Base-by-base conservation (phyloP, 805 yeast genomes). In the Candida silvatica region DNA sequence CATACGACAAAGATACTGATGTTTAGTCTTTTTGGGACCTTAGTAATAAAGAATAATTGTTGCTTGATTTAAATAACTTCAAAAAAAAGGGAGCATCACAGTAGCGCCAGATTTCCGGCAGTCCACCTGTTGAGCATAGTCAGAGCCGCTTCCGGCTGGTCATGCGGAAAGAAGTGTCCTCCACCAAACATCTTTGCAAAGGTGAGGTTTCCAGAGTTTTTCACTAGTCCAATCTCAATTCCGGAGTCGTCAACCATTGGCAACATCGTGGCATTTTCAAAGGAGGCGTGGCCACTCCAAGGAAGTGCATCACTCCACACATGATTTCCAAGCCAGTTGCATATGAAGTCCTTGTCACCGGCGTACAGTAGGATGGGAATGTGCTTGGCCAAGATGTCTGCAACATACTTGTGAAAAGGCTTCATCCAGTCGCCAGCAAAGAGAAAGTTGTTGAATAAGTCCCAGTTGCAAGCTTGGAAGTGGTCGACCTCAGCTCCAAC, bases 131-230 rank as follows among this genome's bases (percentile, higher is more conserved):
- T 77, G 16, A 82, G 67, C 80, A 85, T 73, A 24, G 73, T 71
- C 47, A 78, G 66, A 2, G 92, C 65, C 44, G 69, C 70, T 46
- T 70, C 79, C 6, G 94, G 94, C 62, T 84, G 90, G 58, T 86
- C 90, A 47, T 68, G 80, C 20, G 95, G 94, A 44, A 85, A 94
- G 95, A 86, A 82, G 58, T 86, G 96, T 8, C 95, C 95, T 26
- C 90, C 95, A 43, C 76, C 82, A 45, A 58, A 80, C 27, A 86
- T 69, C 54, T 94, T 72, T 50, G 85, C 66, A 60, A 81, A 86
- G 3, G 94, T 77, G 51, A 86, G 77, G 29, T 77, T 69, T 17
- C 71, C 76, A 48, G 61, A 71, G 54, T 74, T 80, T 64, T 85
- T 86, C 20, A 77, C 80, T 49, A 80, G 75, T 40, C 97, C 97